Base-by-base conservation (phyloP, 73 alveolate species). In the Blepharisma japonicum region DNA sequence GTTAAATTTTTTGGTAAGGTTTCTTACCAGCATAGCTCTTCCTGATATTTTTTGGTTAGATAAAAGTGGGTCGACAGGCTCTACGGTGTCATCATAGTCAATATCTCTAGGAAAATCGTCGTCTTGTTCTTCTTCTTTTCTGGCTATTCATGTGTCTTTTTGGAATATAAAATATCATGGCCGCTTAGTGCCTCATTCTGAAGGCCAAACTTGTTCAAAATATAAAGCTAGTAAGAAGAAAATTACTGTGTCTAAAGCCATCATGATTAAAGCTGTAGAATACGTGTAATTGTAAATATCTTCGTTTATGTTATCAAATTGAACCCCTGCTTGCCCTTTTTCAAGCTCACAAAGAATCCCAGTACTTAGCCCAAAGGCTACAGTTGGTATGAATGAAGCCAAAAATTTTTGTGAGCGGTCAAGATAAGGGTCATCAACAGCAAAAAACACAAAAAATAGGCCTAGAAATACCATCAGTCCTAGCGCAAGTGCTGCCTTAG, bases 401-500 rank as follows among this genome's bases (percentile, higher is more conserved):
- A 79, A 42, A 70, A 82, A 68, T 82, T 81, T 86, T 0, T 86
- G 71, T 48, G 77, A 23, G 53, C 77, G 74, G 21, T 81, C 70
- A 50, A 77, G 71, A 55, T 79, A 56, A 23, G 79, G 83, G 32
- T 84, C 83, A 25, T 79, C 77, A 11, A 91, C 92, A 0, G 90
- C 82, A 66, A 87, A 81, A 42, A 84, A 87, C n/a, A 91, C 68
- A 78, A 88, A 87, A 76, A 76, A 81, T 87, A 87, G 83, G 66
- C 87, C 68, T 45, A 88, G 80, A 85, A 84, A 91, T 55, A 87
- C 79, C 56, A 87, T 84, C 67, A 91, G 77, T 9, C 94, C 89
- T 7, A 89, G 85, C 61, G 88, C 85, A 18, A 85, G 49, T 55
- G 95, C 97, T 70, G 88, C 79, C 78, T 86, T 84, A 32, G 95